Evolutionary conservation across 2,329 filamentous ascomycete genomes (phyloP).

Genomic region (Dothiorella sarmentorum): DNA sequence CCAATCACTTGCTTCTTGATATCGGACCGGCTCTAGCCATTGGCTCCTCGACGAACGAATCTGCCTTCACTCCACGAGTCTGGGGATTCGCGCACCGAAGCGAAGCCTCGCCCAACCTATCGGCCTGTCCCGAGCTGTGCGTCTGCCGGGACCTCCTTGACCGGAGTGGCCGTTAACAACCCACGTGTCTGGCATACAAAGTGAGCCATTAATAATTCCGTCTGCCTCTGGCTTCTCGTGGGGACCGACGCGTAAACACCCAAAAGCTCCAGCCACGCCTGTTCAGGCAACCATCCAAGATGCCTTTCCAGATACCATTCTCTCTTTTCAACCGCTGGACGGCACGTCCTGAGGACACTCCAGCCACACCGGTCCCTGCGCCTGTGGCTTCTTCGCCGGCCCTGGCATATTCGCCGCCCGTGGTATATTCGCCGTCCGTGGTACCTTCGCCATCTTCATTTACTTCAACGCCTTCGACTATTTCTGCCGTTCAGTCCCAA

Average conservation of each 20-base stretch:
- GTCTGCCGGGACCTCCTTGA: slow-evolving; percentile 25
- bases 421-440: neutral
- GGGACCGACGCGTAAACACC: slow-evolving; percentile 8
- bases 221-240: slow-evolving; percentile 11
- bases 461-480: neutral
- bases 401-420: neutral
- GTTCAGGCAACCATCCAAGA: neutral
- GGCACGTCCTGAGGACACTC: neutral
- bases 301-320: slow-evolving; percentile 1
- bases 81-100: slow-evolving; percentile 5
- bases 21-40: slow-evolving; percentile 9
- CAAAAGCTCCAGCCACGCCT: neutral
- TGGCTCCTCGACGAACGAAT: neutral
- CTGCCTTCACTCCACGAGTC: neutral
- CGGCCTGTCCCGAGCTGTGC: slow-evolving; percentile 20
- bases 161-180: slow-evolving; percentile 23
- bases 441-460: neutral
- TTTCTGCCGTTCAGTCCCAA: slow-evolving; percentile 8
- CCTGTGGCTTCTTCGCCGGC: neutral
- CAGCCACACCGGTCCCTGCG: neutral
- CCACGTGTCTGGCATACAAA: slow-evolving; percentile 23
- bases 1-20: slow-evolving; percentile 8
- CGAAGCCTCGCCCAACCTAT: slow-evolving; percentile 27
- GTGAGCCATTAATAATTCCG: slow-evolving; percentile 11
- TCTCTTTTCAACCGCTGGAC: neutral